Conservation (phyloP, 2,329 filamentous ascomycete species). For the Lasiodiplodia sp. region DNA sequence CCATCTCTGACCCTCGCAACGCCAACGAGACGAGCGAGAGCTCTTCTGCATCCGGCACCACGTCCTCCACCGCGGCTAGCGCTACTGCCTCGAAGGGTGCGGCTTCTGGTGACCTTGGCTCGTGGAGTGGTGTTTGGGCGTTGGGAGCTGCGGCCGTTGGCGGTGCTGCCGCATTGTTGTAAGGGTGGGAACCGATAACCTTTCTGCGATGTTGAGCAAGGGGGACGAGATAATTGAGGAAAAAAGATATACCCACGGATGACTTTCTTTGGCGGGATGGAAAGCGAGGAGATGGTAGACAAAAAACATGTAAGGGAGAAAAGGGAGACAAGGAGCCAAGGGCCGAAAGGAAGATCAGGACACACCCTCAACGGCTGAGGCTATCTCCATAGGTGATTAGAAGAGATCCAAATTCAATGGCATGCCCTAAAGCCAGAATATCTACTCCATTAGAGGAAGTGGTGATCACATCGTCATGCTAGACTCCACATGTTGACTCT, state of each 20-base stretch:
- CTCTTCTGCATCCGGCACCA: conserved; percentile 29
- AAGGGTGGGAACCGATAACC: too few species aligned
- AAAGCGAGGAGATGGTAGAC: background rate
- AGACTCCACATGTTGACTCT: too few species aligned
- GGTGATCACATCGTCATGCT: too few species aligned
- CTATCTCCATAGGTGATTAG: too few species aligned
- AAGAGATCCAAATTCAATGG: too few species aligned
- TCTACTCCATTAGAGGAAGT: too few species aligned
- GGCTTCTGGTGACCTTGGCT: background rate
- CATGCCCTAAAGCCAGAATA: too few species aligned
- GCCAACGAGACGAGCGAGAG: conserved; percentile 55
- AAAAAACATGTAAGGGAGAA: too few species aligned
- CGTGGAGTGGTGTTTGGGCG: conserved; percentile 11
- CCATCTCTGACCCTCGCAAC: conserved; percentile 55
- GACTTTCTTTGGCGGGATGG: background rate
- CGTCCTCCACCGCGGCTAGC: conserved; percentile 29
- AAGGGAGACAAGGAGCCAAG: too few species aligned
- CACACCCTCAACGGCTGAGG: too few species aligned
- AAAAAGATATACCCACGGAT: background rate
- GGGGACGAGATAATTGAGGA: background rate
- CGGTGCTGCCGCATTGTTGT: conserved; percentile 4
- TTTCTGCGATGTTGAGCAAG: background rate
- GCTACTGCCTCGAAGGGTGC: conserved; percentile 14
- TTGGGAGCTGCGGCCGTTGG: conserved; percentile 3
- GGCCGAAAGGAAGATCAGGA: too few species aligned